Evolutionary conservation across 106 monocot genomes (phyloP).

Genomic region (Amphibolis antarctica): DNA sequence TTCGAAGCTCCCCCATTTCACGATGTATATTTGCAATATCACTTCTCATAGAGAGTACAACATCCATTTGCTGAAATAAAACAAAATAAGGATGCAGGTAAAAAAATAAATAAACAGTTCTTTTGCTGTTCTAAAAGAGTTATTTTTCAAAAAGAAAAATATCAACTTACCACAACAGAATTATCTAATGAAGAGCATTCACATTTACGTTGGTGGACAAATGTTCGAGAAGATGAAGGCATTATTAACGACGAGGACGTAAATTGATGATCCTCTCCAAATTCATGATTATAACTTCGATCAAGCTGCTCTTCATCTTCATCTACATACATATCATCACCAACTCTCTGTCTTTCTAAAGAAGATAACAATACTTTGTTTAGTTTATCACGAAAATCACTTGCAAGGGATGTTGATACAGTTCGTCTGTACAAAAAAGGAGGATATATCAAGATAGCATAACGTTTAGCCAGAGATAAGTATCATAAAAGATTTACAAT

Average conservation of each 20-base stretch:
- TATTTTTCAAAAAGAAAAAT: neutral
- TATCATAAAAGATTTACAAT: too few relatives aligned
- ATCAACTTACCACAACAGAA: neutral
- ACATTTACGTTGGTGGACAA: neutral
- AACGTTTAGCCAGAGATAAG: neutral
- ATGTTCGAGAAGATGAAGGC: neutral
- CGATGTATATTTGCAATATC: conserved; percentile 9
- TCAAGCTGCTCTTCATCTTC: conserved; percentile 5
- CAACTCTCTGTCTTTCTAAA: neutral
- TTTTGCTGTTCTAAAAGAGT: too few relatives aligned
- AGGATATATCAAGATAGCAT: neutral
- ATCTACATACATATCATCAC: neutral
- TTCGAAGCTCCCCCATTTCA: conserved; percentile 15
- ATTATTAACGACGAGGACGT: neutral
- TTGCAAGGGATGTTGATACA: conserved; percentile 5
- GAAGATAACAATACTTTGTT: neutral
- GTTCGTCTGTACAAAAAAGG: conserved; percentile 2
- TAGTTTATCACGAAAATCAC: conserved; percentile 8
- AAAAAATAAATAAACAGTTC: neutral
- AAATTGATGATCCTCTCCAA: neutral
- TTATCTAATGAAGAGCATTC: neutral
- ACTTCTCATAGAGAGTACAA: conserved; percentile 13
- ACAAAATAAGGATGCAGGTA: neutral
- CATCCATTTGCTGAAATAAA: conserved; percentile 13
- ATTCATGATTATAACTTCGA: neutral